These are phyloP conservation scores for Centaurea solstitialis DNA, from an alignment of 129 eudicot species.

Conservation along the genomic window DNA sequence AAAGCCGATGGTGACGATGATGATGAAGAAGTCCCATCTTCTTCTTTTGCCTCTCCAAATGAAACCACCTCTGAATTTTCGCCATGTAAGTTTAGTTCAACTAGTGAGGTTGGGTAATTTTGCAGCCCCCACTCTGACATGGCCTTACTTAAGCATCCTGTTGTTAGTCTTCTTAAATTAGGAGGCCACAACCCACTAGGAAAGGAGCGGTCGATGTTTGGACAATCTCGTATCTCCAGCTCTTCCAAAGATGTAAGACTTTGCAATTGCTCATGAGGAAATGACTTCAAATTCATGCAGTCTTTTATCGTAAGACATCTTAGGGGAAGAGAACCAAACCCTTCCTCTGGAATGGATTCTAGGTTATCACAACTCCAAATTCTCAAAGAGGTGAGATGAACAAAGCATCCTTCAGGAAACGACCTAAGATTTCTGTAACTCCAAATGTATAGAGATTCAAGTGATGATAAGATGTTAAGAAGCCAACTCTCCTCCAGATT, in stretches of 20 bases:
- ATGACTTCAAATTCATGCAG: background rate
- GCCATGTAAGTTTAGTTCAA: background rate
- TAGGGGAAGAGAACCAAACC: background rate
- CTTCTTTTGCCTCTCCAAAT: background rate
- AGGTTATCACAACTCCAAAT: background rate
- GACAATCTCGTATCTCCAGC: background rate
- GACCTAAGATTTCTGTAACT: background rate
- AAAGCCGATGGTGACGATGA: too few relatives aligned
- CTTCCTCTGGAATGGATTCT: background rate
- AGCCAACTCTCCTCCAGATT: background rate
- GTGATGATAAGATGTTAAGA: background rate
- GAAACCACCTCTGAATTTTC: background rate
- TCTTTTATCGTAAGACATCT: background rate
- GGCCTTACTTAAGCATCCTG: background rate
- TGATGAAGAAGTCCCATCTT: background rate
- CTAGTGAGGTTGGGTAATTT: slow-evolving; percentile 1
- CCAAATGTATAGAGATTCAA: background rate
- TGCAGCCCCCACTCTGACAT: background rate
- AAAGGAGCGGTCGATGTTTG: background rate
- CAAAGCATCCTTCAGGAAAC: background rate
- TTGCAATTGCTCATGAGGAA: background rate
- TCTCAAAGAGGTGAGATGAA: background rate
- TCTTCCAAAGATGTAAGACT: background rate
- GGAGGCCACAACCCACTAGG: background rate
- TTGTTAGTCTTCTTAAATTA: background rate